Evolutionary conservation across 164 flowering plant species (phyloP), one percentile per base, ranked within the genome.

Genomic region (Chimonanthus salicifolius): DNA sequence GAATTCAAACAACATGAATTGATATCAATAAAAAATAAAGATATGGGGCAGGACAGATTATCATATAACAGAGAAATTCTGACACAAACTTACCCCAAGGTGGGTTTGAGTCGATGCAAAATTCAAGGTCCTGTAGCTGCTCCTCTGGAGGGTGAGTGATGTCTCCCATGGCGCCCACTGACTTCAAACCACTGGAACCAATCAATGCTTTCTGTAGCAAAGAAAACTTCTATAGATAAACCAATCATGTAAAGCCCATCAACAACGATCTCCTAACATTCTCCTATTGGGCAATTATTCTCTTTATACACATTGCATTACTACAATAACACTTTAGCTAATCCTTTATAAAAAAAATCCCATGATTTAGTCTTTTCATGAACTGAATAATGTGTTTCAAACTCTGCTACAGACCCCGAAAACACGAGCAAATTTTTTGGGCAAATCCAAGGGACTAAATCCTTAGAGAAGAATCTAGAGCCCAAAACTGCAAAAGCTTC

Each of bases 91-190:
- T 82, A 90, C 97, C 92, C 94, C 94, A 90, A 54, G 94, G 85
- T 70, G 97, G 97, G 76, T 92, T 92, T 43, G 97, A 92, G 74
- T 92, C 97, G 66, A 92, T 90, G 76, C 97, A 92, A 73, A 88
- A 92, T 85, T 90, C 97, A 9, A 92, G 76, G 67, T 94, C 97
- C 70, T 89, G 92, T 72, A 92, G 89, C 71, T 92, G 94, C 73
- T 92, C 97, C 90, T 87, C 86, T 66, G 97, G 90, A 51, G 89
- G 90, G 77, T 90, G 92, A n/a, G 4, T 13, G 4, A 54, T 54
- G 11, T 66, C 68, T 44, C 68, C 68, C 68, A 66, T 66, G 47
- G 47, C 47, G 16, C 47, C 48, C 48, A 13, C 16, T 48, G 5
- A 5, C 60, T 54, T 13, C 60, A 54, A 54, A 54, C 13, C 47